Evolutionary conservation across 2,329 filamentous ascomycete species (phyloP), one percentile per base, ranked within the genome.

Genomic region (Neurospora crassa): DNA sequence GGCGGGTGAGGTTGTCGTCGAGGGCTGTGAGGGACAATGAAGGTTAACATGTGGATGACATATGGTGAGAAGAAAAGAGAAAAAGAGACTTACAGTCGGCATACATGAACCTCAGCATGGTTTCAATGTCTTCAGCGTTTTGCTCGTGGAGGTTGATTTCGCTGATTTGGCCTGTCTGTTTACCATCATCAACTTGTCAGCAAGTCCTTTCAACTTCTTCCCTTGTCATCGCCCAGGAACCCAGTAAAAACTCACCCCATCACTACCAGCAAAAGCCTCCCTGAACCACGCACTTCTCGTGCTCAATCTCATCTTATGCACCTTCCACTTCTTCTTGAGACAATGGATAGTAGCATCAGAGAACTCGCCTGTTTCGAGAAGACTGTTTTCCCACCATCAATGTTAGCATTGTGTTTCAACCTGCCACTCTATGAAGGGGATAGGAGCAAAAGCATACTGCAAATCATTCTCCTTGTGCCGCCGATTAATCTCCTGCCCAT

Each of bases 281-380:
- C 8, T 43, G 20, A 75, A 75, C 73, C 73, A 75, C 2, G 20
- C 40, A 5, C 70, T 72, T 16, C 71, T 67, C 1, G 68, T 47
- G 68, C 68, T 68, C 20, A 75, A 29, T 6, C 70, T 69, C 16
- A 68, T 68, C 20, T 71, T 72, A 45, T 75, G 74, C 16, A 74
- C 74, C 14, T 45, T 69, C 74, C 74, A 75, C n/a, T 40, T 29
- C 2, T 29, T 40, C 8, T 73, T 71, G 0, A 63, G 11, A 63
- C 69, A 70, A 10, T 72, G 12, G 45, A 75, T 67, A 0, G 14
- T 37, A 53, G 71, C 73, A 14, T 75, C 73, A 1, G 71, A 59
- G 43, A 68, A 72, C 8, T 43, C 42, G 14, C 70, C 73, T 0
- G 45, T 45, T 68, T 74, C 67, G 12, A 74, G 68, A 6, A 72